A percentile compares a stretch with the other conserved stretches of the same genome.
Conservation (phyloP, 2,329 filamentous ascomycete genomes). For the Aschersonia sp. region DNA sequence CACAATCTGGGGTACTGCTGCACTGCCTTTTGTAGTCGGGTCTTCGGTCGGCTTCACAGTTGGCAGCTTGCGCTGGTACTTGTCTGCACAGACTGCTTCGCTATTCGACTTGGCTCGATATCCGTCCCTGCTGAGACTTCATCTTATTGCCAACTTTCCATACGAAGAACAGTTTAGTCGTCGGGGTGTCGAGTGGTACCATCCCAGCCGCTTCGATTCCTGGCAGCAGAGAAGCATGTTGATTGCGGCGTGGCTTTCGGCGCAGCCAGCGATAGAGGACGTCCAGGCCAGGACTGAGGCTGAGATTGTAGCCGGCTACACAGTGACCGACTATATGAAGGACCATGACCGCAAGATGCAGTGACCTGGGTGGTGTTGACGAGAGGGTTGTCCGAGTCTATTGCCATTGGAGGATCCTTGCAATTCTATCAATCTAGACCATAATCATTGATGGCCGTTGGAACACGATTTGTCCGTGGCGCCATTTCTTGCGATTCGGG, state of each 20-base stretch:
- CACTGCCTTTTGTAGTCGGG: conserved; percentile 8
- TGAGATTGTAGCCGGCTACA: conserved; percentile 3
- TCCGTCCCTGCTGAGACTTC: conserved; percentile 8
- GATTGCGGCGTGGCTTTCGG: conserved; percentile 9
- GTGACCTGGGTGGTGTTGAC: no score
- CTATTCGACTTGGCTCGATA: conserved; percentile 8
- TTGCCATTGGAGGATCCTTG: no score
- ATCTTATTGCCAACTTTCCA: conserved; percentile 10
- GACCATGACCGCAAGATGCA: no score
- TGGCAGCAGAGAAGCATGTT: conserved; percentile 9
- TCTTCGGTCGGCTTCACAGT: conserved; percentile 9
- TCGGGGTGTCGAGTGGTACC: conserved; percentile 4
- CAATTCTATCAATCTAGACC: no score
- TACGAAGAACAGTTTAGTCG: conserved; percentile 6
- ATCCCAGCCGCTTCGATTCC: conserved; percentile 3
- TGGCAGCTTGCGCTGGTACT: conserved; percentile 9
- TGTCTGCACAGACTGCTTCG: conserved; percentile 6
- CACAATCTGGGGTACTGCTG: conserved; percentile 9
- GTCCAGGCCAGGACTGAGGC: conserved; percentile 7
- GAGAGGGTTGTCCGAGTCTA: no score
- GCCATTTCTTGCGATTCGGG: no score
- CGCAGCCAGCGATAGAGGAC: conserved; percentile 8
- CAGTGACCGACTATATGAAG: not conserved
- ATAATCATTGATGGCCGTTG: no score
- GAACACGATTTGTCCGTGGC: no score